These are phyloP conservation scores for Coelastrella sp. DNA, from an alignment of 139 green algal genomes.

Conservation along the genomic window DNA sequence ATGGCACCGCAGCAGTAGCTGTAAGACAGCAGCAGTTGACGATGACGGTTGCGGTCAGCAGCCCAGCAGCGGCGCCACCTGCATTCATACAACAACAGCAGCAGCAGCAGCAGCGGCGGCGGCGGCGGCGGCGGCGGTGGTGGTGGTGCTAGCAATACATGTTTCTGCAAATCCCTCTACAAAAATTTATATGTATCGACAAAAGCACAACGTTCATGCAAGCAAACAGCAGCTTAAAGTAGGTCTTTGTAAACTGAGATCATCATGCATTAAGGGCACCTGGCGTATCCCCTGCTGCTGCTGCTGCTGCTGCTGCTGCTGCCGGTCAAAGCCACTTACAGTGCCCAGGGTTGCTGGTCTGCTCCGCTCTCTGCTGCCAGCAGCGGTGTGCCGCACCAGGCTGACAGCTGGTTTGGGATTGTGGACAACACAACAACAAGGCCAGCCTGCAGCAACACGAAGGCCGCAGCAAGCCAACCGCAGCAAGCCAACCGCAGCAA, in stretches of 20 bases:
- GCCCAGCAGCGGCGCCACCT: conserved; percentile 28
- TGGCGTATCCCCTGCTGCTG: background rate
- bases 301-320: background rate
- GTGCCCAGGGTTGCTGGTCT: conserved; percentile 16
- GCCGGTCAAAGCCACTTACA: background rate
- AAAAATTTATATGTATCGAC: no score
- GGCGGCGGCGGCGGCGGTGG: background rate
- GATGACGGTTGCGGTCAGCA: conserved; percentile 11
- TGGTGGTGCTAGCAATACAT: no score
- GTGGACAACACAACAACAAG: background rate
- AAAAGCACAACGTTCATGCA: no score
- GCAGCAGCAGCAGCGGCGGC: background rate
- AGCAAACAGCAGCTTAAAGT: no score
- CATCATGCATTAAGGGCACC: background rate
- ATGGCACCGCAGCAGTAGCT: background rate
- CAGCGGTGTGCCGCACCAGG: conserved; percentile 12
- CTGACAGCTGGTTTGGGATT: background rate
- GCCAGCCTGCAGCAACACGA: background rate
- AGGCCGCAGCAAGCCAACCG: background rate
- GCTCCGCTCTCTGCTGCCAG: conserved; percentile 12
- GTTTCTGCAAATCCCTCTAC: no score
- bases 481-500: background rate
- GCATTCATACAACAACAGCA: background rate
- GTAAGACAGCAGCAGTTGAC: conserved; percentile 34
- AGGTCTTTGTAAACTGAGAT: no score